phyloP scores from a whole-genome alignment of 371 early-diverging fungal genomes.

The Quaeritorhiza haematococci region DNA sequence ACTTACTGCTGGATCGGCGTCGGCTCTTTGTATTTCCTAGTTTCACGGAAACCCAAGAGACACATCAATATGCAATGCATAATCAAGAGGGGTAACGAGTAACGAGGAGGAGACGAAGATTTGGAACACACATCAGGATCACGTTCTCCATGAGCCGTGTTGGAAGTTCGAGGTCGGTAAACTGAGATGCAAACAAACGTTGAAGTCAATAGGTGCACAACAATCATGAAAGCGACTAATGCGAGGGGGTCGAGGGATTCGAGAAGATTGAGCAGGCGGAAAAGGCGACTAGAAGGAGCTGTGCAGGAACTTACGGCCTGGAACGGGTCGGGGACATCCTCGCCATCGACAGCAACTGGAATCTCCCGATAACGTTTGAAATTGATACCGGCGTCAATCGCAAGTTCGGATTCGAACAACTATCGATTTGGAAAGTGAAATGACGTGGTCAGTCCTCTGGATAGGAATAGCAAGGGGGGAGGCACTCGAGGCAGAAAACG shows the following conservation, averaged over 20 bases:
- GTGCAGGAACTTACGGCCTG: constrained; percentile 21
- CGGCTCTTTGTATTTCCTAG: constrained; percentile 55
- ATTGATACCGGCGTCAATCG: no score
- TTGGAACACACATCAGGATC: constrained; percentile 5
- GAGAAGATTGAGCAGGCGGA: constrained; percentile 40
- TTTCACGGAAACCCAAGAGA: no score
- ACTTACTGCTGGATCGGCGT: constrained; percentile 77
- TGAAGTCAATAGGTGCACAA: no score
- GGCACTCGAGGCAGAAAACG: no score
- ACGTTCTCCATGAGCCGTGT: constrained; percentile 7
- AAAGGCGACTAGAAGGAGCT: not conserved
- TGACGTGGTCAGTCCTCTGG: no score
- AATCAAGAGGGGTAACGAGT: constrained; percentile 2
- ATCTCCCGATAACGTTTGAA: constrained; percentile 54
- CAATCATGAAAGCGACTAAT: not conserved
- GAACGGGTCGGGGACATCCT: constrained; percentile 37
- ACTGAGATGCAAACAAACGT: no score
- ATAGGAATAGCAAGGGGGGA: no score
- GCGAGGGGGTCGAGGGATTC: not conserved
- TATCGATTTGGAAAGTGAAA: no score
- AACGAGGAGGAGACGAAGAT: constrained; percentile 40
- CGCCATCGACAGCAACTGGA: constrained; percentile 30
- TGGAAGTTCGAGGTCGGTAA: constrained; percentile 8
- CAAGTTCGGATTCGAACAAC: no score
- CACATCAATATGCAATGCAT: constrained; percentile 54